Base-by-base conservation (phyloP, 2,329 filamentous ascomycete species). In the Alternaria ventricosa region DNA sequence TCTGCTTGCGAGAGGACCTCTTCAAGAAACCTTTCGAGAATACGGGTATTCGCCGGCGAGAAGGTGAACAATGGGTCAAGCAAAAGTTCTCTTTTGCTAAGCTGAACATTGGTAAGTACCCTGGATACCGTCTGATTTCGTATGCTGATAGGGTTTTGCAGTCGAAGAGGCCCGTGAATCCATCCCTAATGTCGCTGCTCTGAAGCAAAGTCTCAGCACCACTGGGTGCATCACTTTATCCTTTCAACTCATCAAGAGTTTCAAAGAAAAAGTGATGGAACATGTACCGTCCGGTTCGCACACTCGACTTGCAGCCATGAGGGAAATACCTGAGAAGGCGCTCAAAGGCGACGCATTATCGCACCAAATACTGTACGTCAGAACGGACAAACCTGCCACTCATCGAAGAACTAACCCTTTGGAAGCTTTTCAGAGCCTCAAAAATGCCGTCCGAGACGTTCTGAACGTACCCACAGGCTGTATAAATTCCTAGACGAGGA, bases 291-390 rank as follows among this genome's bases (percentile, higher is more conserved):
- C n/a, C n/a, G n/a, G n/a, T n/a, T n/a, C n/a, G n/a, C n/a, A n/a
- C n/a, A n/a, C n/a, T n/a, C n/a, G n/a, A n/a, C n/a, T n/a, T n/a
- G n/a, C n/a, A n/a, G n/a, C n/a, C n/a, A n/a, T n/a, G n/a, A n/a
- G n/a, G n/a, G n/a, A n/a, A n/a, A n/a, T n/a, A n/a, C n/a, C n/a
- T n/a, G n/a, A 66, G 18, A 64, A 66, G 28, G 60, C 51, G 20
- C n/a, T 66, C 8, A 66, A 68, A 54, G 63, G 63, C 15, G 58
- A 66, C 15, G 55, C 64, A 9, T 43, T 57, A 22, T 68, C 63
- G n/a, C 60, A 61, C 41, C 66, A 68, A n/a, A n/a, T n/a, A n/a
- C n/a, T n/a, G n/a, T n/a, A n/a, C n/a, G n/a, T n/a, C n/a, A n/a
- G n/a, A n/a, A n/a, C n/a, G n/a, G n/a, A n/a, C n/a, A n/a, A n/a